Evolutionary conservation across 139 green algal species (phyloP).

Genomic region (Chlorella vulgaris): DNA sequence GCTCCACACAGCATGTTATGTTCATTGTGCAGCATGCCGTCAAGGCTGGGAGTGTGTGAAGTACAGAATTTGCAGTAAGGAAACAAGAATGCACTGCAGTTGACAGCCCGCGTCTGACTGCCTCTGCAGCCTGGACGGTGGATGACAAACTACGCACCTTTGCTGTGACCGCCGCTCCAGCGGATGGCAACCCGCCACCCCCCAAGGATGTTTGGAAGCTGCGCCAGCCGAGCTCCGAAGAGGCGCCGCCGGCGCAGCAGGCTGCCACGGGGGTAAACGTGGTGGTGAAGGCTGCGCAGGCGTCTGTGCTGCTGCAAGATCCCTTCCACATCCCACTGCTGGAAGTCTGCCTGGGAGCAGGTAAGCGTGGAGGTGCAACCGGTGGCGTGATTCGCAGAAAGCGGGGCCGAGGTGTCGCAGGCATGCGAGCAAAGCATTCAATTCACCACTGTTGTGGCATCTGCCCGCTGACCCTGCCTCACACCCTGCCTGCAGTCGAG

Average conservation of each 20-base stretch:
- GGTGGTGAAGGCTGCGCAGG: constrained; percentile 46
- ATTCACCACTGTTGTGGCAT: neutral
- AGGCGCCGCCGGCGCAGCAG: constrained; percentile 17
- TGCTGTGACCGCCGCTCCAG: neutral
- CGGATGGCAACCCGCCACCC: neutral
- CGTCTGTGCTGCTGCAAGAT: constrained; percentile 61
- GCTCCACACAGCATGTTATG: no score
- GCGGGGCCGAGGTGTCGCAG: no score
- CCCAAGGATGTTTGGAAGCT: constrained; percentile 1
- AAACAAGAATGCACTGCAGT: no score
- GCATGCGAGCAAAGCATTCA: no score
- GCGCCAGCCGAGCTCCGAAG: constrained; percentile 3
- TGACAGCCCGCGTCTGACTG: neutral
- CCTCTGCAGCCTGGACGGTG: constrained; percentile 54
- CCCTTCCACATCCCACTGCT: constrained; percentile 61
- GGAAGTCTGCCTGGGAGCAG: constrained; percentile 62
- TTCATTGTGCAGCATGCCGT: no score
- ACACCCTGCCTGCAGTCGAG: constrained; percentile 23
- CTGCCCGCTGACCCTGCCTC: neutral
- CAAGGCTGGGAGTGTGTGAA: no score
- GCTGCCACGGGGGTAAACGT: constrained; percentile 49
- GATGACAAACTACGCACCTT: constrained; percentile 69
- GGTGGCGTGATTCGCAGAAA: neutral
- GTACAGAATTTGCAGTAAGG: no score
- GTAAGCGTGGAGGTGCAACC: neutral